Percentiles rank a stretch among this genome's conserved stretches.
Evolutionary conservation across 139 green algal genomes (phyloP).

Genomic region (Picocystis salinarum): DNA sequence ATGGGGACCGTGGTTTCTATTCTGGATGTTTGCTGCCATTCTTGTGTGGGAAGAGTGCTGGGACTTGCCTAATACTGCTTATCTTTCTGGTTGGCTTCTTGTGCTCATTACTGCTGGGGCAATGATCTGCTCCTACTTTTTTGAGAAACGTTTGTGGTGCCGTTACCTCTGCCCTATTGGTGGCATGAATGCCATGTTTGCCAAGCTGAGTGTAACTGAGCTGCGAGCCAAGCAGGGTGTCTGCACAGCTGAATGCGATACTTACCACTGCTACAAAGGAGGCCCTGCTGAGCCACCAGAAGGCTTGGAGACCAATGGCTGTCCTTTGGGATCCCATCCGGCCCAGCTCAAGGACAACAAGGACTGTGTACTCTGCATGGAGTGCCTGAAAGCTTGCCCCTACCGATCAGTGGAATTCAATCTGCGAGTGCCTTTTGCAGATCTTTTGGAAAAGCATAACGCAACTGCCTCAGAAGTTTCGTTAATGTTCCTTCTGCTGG

Average conservation of each 20-base stretch:
- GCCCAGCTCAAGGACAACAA: slow-evolving; percentile 51
- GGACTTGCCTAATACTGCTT: slow-evolving; percentile 47
- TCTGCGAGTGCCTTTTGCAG: slow-evolving; percentile 29
- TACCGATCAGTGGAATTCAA: slow-evolving; percentile 33
- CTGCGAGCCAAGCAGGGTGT: slow-evolving; percentile 53
- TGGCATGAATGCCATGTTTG: slow-evolving; percentile 73
- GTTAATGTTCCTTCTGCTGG: slow-evolving; percentile 53
- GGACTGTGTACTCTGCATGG: slow-evolving; percentile 55
- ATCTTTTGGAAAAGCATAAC: slow-evolving; percentile 41
- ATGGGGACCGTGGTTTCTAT: slow-evolving; percentile 46
- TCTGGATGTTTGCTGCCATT: slow-evolving; percentile 49
- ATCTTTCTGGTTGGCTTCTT: slow-evolving; percentile 52
- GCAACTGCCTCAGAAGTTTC: slow-evolving; percentile 26
- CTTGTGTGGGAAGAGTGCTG: slow-evolving; percentile 65
- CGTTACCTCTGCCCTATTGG: slow-evolving; percentile 49
- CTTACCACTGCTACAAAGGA: slow-evolving; percentile 56
- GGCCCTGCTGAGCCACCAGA: slow-evolving; percentile 20
- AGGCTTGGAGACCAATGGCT: slow-evolving; percentile 32
- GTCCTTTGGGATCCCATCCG: slow-evolving; percentile 52
- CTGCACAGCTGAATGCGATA: slow-evolving; percentile 43
- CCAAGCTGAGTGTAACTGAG: slow-evolving; percentile 60
- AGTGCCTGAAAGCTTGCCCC: slow-evolving; percentile 44
- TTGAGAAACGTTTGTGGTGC: slow-evolving; percentile 56
- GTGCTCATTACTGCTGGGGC: slow-evolving; percentile 63
- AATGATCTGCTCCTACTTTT: slow-evolving; percentile 38